Evolutionary conservation across 805 yeast species (phyloP).

Genomic region (Candida boleticola): DNA sequence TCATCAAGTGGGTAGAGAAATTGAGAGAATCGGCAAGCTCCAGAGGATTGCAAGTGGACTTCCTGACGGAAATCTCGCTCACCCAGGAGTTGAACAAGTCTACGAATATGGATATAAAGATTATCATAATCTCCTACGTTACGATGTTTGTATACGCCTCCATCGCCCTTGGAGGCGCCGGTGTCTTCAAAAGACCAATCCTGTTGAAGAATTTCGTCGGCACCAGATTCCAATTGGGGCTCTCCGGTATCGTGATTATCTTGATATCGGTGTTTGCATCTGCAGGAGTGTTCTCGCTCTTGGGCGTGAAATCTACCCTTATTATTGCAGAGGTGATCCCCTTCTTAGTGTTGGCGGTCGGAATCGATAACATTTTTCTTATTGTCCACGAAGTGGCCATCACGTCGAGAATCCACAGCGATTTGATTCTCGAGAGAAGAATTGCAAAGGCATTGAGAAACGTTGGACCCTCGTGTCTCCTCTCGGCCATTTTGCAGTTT

Average conservation of each 20-base stretch:
- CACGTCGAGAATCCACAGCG: neutral
- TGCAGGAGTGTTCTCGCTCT: constrained; percentile 71
- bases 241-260: constrained; percentile 82
- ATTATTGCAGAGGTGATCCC: constrained; percentile 97
- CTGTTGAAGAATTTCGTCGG: constrained; percentile 30
- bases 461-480: constrained; percentile 83
- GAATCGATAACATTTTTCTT: constrained; percentile 91
- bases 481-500: constrained; percentile 77
- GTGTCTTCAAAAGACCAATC: constrained; percentile 24
- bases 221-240: constrained; percentile 74
- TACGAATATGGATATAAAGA: constrained; percentile 72
- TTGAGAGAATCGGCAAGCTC: constrained; percentile 46
- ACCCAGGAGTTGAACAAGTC: constrained; percentile 82
- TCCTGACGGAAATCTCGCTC: constrained; percentile 78
- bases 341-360: constrained; percentile 86
- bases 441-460: constrained; percentile 63
- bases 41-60: constrained; percentile 62
- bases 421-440: constrained; percentile 48
- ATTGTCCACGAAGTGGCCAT: constrained; percentile 68
- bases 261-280: constrained; percentile 77
- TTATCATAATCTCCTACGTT: constrained; percentile 71
- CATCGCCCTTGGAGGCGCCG: constrained; percentile 62
- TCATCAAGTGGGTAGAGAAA: constrained; percentile 53
- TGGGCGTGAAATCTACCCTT: constrained; percentile 83
- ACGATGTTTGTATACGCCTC: constrained; percentile 89